Base-by-base conservation (phyloP, 768 basidiomycete species). In the Coprinellus micaceus region DNA sequence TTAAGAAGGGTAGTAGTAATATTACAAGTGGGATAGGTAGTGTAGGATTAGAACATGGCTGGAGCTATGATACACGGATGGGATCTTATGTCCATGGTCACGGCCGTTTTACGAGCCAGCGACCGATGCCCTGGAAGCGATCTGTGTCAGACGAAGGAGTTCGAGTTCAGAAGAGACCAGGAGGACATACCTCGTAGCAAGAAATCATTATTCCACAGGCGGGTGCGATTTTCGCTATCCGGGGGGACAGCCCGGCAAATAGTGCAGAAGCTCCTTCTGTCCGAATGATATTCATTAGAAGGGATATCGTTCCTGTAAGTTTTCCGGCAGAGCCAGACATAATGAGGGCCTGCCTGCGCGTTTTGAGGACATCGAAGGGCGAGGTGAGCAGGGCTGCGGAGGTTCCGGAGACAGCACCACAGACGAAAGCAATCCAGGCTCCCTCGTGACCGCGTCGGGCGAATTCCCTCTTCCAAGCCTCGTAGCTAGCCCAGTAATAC, bases 181-280 rank as follows among this genome's bases (percentile, higher is more conserved):
- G 7, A 36, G 11, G 21, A 72, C 81, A 28, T 62, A 85, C 94
- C 84, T 98, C 95, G 67, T 88, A 98, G 69, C 88, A 94, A 54
- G 91, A 85, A 68, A 98, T 97, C 96, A 98, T 98, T 61, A 99
- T 88, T 22, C 96, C 96, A 71, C 97, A 99, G 40, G 96, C 97
- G 37, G 97, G 97, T 11, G 93, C 93, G 60, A 97, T 96, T 72
- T 98, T 99, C 41, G 85, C 93, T 52, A 95, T 85, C 37, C 97
- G 85, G 50, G 96, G 96, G 7, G 85, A 70, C 39, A 93, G 72
- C 0, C 97, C 97, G 30, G 91, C 86, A 67, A 89, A 96, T 48
- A 98, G 73, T 2, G 91, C 89, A 9, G 80, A 70, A 4, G 75
- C 59, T 1, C 97, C 97, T 68, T 99, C 97, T 3, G 82, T 87